Percentiles rank a stretch among this genome's conserved stretches.
These are phyloP conservation scores for Aureobasidium sp. DNA, from an alignment of 2,329 filamentous ascomycete species.

Conservation along the genomic window DNA sequence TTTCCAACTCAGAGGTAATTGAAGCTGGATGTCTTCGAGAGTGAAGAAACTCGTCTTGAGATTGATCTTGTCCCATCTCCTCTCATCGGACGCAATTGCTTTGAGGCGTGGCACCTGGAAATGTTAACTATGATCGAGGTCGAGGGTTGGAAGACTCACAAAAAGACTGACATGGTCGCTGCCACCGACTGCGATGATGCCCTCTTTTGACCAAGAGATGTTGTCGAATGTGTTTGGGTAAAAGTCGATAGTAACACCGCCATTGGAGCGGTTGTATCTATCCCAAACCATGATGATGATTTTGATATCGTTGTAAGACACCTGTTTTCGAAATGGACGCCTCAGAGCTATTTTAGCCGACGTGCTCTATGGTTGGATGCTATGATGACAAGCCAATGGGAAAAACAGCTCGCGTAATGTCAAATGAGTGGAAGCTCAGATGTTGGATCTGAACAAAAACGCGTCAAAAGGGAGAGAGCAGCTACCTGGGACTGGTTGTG, in stretches of 20 bases:
- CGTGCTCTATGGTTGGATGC: not conserved
- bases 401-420: not conserved
- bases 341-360: not conserved
- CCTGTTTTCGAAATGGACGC: not conserved
- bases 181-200: conserved; percentile 50
- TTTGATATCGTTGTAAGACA: not conserved
- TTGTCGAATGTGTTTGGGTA: conserved; percentile 48
- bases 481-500: not conserved
- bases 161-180: conserved; percentile 51
- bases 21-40: conserved; percentile 39
- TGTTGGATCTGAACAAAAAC: conserved; percentile 13
- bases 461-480: not conserved
- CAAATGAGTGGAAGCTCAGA: not conserved
- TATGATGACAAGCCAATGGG: not conserved
- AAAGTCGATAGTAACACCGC: conserved; percentile 22
- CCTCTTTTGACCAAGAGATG: conserved; percentile 54
- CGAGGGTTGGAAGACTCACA: conserved; percentile 29
- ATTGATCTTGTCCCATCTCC: conserved; percentile 29
- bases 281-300: conserved; percentile 7
- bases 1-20: conserved; percentile 39
- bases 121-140: conserved; percentile 1
- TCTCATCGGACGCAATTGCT: conserved; percentile 25
- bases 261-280: conserved; percentile 6
- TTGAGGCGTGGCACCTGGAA: conserved; percentile 21
- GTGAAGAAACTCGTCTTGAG: conserved; percentile 49